Evolutionary conservation across 202 grass and related monocot genomes (phyloP).

Genomic region (Panicum virgatum): DNA sequence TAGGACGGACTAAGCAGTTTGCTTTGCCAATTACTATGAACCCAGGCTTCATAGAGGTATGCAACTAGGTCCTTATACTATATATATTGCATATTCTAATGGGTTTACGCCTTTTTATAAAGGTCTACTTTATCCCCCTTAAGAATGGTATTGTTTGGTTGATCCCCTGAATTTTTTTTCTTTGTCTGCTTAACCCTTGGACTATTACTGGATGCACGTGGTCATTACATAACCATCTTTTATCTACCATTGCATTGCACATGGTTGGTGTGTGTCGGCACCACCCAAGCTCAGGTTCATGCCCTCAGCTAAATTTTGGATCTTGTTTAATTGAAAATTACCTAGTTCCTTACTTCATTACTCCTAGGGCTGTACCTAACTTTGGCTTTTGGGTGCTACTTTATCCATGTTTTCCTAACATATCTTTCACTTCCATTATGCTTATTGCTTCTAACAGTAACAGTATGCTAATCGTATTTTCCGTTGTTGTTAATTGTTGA

Average conservation of each 20-base stretch:
- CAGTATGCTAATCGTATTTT: constrained; percentile 29
- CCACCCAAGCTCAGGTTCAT: background rate
- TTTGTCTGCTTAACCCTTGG: background rate
- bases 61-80: background rate
- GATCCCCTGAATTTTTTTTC: background rate
- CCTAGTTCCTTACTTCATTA: background rate
- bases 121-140: background rate
- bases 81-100: constrained; percentile 24
- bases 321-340: background rate
- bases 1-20: constrained; percentile 63
- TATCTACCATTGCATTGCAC: background rate
- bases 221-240: background rate
- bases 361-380: background rate
- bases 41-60: constrained; percentile 72
- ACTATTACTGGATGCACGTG: background rate
- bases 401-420: constrained; percentile 27
- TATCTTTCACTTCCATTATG: background rate
- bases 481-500: constrained; percentile 11
- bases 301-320: background rate
- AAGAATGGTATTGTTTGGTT: background rate
- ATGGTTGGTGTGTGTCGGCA: background rate
- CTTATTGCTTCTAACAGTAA: constrained; percentile 14
- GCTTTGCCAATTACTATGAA: constrained; percentile 61
- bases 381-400: background rate
- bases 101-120: background rate